These are phyloP conservation scores for Nidularia pulvinata DNA, from an alignment of 768 basidiomycete genomes.

Conservation along the genomic window DNA sequence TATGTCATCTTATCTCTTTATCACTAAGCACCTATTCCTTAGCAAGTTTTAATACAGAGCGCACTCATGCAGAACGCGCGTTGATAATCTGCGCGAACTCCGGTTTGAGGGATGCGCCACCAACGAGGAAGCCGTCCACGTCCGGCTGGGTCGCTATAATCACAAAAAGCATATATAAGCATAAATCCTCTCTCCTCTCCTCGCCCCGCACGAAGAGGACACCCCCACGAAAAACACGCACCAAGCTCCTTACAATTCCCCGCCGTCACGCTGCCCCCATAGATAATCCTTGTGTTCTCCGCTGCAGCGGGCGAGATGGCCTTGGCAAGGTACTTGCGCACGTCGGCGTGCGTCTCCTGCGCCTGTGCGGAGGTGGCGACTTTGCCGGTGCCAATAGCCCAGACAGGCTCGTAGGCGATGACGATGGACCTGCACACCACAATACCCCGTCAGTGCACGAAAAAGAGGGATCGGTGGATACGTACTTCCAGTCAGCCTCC, in stretches of 20 bases:
- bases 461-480: slow-evolving; percentile 1
- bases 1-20: too few species aligned
- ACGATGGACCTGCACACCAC: slow-evolving; percentile 70
- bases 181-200: too few species aligned
- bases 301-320: slow-evolving; percentile 72
- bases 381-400: slow-evolving; percentile 99
- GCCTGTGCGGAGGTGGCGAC: slow-evolving; percentile 93
- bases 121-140: slow-evolving; percentile 98
- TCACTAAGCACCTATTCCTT: too few species aligned
- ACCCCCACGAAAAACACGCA: slow-evolving; percentile 27
- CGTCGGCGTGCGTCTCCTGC: slow-evolving; percentile 86
- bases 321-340: slow-evolving; percentile 71
- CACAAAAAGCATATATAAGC: not conserved
- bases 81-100: slow-evolving; percentile 96
- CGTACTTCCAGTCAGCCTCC: slow-evolving; percentile 80
- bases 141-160: slow-evolving; percentile 70
- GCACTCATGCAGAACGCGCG: slow-evolving; percentile 32
- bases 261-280: slow-evolving; percentile 94
- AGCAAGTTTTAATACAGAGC: too few species aligned
- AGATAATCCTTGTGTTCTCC: slow-evolving; percentile 81
- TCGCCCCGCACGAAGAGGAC: too few species aligned
- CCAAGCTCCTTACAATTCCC: slow-evolving; percentile 87
- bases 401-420: slow-evolving; percentile 96
- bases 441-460: not conserved
- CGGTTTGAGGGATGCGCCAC: slow-evolving; percentile 96